Conservation (phyloP, 1,284 basidiomycete species). For the Sanghuangporus sanghuang region DNA sequence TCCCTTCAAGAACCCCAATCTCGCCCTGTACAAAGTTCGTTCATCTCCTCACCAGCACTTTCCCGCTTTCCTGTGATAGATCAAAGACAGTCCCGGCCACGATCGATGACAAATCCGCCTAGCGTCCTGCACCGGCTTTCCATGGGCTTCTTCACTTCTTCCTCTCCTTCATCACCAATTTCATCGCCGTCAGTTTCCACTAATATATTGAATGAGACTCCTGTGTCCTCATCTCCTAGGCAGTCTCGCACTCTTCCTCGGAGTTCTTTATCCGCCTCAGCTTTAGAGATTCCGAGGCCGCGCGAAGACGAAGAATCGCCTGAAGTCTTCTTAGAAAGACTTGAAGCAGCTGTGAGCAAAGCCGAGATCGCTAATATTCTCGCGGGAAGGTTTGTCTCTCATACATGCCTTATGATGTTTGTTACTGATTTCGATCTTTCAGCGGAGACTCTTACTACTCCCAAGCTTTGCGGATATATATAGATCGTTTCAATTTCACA, state of each 20-base stretch:
- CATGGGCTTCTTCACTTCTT: slow-evolving; percentile 49
- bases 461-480: slow-evolving; percentile 67
- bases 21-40: slow-evolving; percentile 1
- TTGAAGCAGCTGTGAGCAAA: slow-evolving; percentile 62
- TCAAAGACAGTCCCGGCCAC: slow-evolving; percentile 33
- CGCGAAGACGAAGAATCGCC: slow-evolving; percentile 59
- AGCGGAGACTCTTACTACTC: slow-evolving; percentile 74
- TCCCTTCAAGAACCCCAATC: not conserved
- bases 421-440: slow-evolving; percentile 3
- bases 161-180: slow-evolving; percentile 37
- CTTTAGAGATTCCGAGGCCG: slow-evolving; percentile 47
- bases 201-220: slow-evolving; percentile 23
- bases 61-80: slow-evolving; percentile 9
- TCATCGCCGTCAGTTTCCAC: slow-evolving; percentile 25
- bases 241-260: slow-evolving; percentile 39
- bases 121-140: slow-evolving; percentile 61
- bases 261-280: slow-evolving; percentile 38
- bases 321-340: slow-evolving; percentile 59
- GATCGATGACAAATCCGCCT: slow-evolving; percentile 66
- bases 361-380: slow-evolving; percentile 74
- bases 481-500: slow-evolving; percentile 77
- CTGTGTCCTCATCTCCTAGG: slow-evolving; percentile 28
- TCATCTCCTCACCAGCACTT: slow-evolving; percentile 10
- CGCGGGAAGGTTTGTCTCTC: slow-evolving; percentile 64
- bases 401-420: slow-evolving; percentile 9